Conservation (phyloP, 1,284 basidiomycete species). For the Chondrostereum purpureum region DNA sequence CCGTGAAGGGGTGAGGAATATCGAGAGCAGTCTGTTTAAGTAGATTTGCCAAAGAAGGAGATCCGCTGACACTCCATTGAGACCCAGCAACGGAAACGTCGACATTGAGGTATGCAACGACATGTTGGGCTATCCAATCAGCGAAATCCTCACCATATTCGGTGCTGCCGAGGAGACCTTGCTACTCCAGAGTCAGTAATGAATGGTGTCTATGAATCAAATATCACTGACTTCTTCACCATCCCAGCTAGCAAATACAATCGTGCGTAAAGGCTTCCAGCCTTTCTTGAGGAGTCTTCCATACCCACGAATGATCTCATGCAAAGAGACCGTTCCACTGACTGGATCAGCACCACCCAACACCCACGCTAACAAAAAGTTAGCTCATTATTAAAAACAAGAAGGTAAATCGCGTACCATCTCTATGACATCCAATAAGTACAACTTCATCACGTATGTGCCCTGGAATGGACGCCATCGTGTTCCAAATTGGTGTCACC, state of each 20-base stretch:
- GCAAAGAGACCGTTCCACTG: constrained; percentile 81
- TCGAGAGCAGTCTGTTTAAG: constrained; percentile 63
- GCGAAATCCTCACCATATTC: constrained; percentile 90
- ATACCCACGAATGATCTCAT: constrained; percentile 81
- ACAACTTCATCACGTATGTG: constrained; percentile 34
- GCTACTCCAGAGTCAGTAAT: constrained; percentile 33
- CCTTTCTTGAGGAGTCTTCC: constrained; percentile 66
- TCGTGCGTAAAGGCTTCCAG: constrained; percentile 85
- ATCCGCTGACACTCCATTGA: constrained; percentile 45
- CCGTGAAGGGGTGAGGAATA: constrained; percentile 57
- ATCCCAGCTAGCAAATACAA: constrained; percentile 90
- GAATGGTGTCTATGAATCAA: constrained; percentile 1
- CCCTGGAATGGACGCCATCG: constrained; percentile 78
- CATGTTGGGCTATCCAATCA: constrained; percentile 70
- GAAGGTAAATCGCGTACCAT: constrained; percentile 5
- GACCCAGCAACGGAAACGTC: constrained; percentile 71
- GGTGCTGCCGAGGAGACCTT: constrained; percentile 82
- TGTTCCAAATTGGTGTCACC: constrained; percentile 83
- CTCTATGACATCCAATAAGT: constrained; percentile 13
- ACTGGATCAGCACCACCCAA: constrained; percentile 83
- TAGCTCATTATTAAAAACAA: not conserved
- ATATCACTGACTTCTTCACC: constrained; percentile 68
- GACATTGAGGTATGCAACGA: constrained; percentile 86
- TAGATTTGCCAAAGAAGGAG: constrained; percentile 77
- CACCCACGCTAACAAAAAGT: constrained; percentile 35